phyloP scores from a whole-genome alignment of 768 basidiomycete genomes.

The Rhizopogon roseolus region DNA sequence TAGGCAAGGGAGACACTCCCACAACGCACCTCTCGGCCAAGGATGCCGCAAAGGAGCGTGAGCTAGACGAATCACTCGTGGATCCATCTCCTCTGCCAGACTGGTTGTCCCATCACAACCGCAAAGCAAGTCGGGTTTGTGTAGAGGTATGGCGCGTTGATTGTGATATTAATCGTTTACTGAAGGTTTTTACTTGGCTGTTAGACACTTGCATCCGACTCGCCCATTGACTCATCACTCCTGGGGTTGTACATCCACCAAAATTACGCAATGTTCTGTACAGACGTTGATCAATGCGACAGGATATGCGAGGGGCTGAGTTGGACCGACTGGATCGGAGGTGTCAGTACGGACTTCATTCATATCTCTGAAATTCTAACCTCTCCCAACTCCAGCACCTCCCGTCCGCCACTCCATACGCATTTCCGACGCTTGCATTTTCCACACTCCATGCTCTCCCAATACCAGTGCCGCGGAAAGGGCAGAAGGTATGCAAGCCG shows the following conservation, averaged over 20 bases:
- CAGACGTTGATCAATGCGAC: slow-evolving; percentile 68
- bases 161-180: background rate
- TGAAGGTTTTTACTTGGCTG: background rate
- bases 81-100: slow-evolving; percentile 54
- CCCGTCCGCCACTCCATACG: slow-evolving; percentile 64
- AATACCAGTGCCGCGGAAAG: slow-evolving; percentile 70
- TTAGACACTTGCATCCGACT: slow-evolving; percentile 73
- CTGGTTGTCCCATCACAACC: slow-evolving; percentile 55
- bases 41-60: slow-evolving; percentile 58
- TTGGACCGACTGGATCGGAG: slow-evolving; percentile 64
- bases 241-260: slow-evolving; percentile 91
- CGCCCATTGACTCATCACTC: slow-evolving; percentile 87
- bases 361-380: background rate
- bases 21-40: slow-evolving; percentile 50
- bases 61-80: slow-evolving; percentile 47
- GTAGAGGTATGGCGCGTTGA: slow-evolving; percentile 50
- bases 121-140: slow-evolving; percentile 70
- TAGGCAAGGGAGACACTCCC: slow-evolving; percentile 75
- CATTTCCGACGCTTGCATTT: slow-evolving; percentile 80
- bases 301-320: slow-evolving; percentile 72
- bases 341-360: slow-evolving; percentile 33
- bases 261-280: slow-evolving; percentile 85
- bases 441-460: slow-evolving; percentile 86
- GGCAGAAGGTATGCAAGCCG: slow-evolving; percentile 85
- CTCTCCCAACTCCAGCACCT: slow-evolving; percentile 44